Conservation (phyloP, 495 filamentous ascomycete species). For the Talaromyces ruber region DNA sequence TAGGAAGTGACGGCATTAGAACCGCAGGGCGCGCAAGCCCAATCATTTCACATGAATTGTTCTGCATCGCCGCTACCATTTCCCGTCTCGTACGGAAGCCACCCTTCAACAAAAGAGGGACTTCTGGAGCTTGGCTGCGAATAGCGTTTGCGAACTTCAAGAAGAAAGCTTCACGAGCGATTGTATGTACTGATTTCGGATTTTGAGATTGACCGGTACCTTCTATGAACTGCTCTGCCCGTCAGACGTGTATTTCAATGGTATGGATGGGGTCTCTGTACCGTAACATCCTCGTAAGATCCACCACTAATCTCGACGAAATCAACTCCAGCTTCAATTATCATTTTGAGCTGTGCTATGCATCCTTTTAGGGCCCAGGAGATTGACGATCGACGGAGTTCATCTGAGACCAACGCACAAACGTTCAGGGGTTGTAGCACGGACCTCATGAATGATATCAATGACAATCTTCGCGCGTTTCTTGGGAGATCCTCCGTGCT, state of each 20-base stretch:
- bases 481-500: constrained; percentile 68
- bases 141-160: constrained; percentile 44
- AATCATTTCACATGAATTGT: constrained; percentile 48
- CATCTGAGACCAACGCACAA: constrained; percentile 53
- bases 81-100: constrained; percentile 49
- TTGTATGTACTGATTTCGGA: constrained; percentile 27
- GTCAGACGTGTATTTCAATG: background rate
- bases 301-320: constrained; percentile 58
- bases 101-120: constrained; percentile 44
- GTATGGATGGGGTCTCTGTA: constrained; percentile 3
- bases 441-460: constrained; percentile 42
- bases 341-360: constrained; percentile 43
- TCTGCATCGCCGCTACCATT: constrained; percentile 41
- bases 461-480: constrained; percentile 57
- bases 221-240: constrained; percentile 11
- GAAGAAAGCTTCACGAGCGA: constrained; percentile 54
- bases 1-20: constrained; percentile 38
- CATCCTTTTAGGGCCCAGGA: constrained; percentile 31
- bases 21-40: constrained; percentile 48
- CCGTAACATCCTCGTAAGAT: constrained; percentile 43
- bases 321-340: constrained; percentile 46
- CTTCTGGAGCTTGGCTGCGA: constrained; percentile 29
- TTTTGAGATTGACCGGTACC: constrained; percentile 4
- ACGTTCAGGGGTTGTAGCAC: constrained; percentile 31
- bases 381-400: constrained; percentile 51